A percentile compares a stretch with the other conserved stretches of the same genome.
These are phyloP conservation scores for Cenococcum geophilum DNA, from an alignment of 495 filamentous ascomycete genomes.

Conservation along the genomic window DNA sequence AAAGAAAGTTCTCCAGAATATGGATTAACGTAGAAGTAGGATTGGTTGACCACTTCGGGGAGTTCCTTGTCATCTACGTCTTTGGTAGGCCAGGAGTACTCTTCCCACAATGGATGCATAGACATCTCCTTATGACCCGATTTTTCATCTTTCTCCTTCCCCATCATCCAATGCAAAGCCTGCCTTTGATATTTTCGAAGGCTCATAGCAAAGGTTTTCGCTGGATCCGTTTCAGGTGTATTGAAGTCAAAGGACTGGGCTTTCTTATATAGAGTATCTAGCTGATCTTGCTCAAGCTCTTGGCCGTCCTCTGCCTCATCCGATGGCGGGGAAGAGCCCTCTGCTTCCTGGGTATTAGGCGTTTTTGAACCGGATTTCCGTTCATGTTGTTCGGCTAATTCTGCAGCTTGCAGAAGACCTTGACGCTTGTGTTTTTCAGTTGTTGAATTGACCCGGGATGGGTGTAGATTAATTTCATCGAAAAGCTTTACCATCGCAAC, in stretches of 20 bases:
- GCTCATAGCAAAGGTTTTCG: slow-evolving; percentile 71
- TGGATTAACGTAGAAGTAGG: slow-evolving; percentile 87
- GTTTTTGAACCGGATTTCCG: slow-evolving; percentile 46
- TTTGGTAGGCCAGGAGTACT: slow-evolving; percentile 82
- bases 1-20: slow-evolving; percentile 95
- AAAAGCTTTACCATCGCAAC: slow-evolving; percentile 84
- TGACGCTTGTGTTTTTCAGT: slow-evolving; percentile 73
- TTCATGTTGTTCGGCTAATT: slow-evolving; percentile 73
- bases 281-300: slow-evolving; percentile 90
- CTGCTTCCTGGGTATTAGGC: slow-evolving; percentile 20
- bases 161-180: slow-evolving; percentile 90
- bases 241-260: slow-evolving; percentile 95
- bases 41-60: slow-evolving; percentile 54
- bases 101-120: slow-evolving; percentile 97
- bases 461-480: slow-evolving; percentile 76
- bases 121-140: slow-evolving; percentile 57
- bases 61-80: slow-evolving; percentile 78
- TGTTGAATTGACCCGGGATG: slow-evolving; percentile 64
- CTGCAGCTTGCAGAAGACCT: slow-evolving; percentile 76
- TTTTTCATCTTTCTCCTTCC: slow-evolving; percentile 78
- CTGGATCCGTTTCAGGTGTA: slow-evolving; percentile 77
- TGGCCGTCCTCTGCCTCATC: slow-evolving; percentile 80
- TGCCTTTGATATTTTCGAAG: slow-evolving; percentile 93
- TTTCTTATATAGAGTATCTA: slow-evolving; percentile 90
- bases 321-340: slow-evolving; percentile 44